Base-by-base conservation (phyloP, 2,329 filamentous ascomycete species). In the Cryoendolithus antarcticus region DNA sequence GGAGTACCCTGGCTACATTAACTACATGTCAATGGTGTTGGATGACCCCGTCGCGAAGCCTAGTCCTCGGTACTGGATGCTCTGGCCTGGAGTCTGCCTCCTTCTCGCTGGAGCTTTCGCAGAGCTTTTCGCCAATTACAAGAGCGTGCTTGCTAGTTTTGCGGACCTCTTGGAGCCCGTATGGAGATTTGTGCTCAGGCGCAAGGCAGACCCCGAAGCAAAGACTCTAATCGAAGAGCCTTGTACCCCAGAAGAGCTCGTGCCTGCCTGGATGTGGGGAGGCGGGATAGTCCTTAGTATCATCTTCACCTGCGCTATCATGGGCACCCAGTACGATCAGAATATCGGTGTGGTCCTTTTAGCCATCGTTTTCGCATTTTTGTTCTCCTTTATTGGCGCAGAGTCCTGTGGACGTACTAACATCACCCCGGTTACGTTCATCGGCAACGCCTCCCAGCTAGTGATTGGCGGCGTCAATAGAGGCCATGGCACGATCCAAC, bases 361-460 rank as follows among this genome's bases (percentile, higher is more conserved):
- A 8, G 70, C 72, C 30, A 62, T 71, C 44, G 51, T 77, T 44
- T 61, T 78, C 30, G 70, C 70, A 40, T 73, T 77, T 62, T 62
- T 77, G 50, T 77, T 77, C 59, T 70, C 71, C 34, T 74, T 77
- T 62, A 61, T 78, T 19, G 72, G 71, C 35, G 73, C 76, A 44
- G 73, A 77, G 53, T 74, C 72, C 53, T 68, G 70, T 24, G 74
- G 52, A 42, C 44, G 50, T 12, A 55, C 69, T n/a, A 74, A 78
- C 48, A 71, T 71, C 48, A 76, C 76, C 0, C 78, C 78, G 0
- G 63, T 82, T 2, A 81, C 77, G 3, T 75, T 77, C 3, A 75
- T 75, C 0, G 70, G 75, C 48, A 82, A 82, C 59, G 77, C 77
- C 3, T 78, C 75, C 2, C 78, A 82, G 62, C 71, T 82, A 40